Percentiles rank a stretch among this genome's conserved stretches.
Conservation (phyloP, 2,329 filamentous ascomycete genomes). For the Aspergillus pseudotamarii region DNA sequence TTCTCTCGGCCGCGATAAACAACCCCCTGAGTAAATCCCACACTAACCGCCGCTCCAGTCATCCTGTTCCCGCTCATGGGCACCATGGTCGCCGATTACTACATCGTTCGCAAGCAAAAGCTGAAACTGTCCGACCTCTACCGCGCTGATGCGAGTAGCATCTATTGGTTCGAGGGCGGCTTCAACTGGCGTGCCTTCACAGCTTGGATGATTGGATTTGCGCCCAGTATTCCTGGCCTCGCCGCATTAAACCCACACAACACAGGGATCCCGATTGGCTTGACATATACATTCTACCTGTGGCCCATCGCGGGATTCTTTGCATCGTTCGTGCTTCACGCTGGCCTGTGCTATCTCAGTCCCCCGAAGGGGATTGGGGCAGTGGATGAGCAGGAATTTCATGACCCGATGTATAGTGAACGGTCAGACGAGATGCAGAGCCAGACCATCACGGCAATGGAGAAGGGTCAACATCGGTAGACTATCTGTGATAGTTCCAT, state of each 20-base stretch:
- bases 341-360: background rate
- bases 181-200: slow-evolving; percentile 49
- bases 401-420: background rate
- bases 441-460: background rate
- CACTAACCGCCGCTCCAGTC: background rate
- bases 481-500: background rate
- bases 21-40: background rate
- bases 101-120: slow-evolving; percentile 38
- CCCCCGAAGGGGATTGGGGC: background rate
- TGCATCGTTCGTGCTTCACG: background rate
- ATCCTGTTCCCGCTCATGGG: slow-evolving; percentile 13
- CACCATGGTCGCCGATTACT: slow-evolving; percentile 37
- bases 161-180: slow-evolving; percentile 49
- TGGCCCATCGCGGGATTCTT: background rate
- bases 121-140: slow-evolving; percentile 51
- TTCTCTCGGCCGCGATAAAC: background rate
- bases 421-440: background rate
- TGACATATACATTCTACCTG: background rate
- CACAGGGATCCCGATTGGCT: background rate
- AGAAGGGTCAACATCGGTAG: background rate
- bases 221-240: background rate
- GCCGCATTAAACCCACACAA: background rate
- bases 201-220: slow-evolving; percentile 19
- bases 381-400: background rate
- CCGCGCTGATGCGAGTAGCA: slow-evolving; percentile 34